Base-by-base conservation (phyloP, 176 grass and related monocot species). In the Microstegium vimineum region DNA sequence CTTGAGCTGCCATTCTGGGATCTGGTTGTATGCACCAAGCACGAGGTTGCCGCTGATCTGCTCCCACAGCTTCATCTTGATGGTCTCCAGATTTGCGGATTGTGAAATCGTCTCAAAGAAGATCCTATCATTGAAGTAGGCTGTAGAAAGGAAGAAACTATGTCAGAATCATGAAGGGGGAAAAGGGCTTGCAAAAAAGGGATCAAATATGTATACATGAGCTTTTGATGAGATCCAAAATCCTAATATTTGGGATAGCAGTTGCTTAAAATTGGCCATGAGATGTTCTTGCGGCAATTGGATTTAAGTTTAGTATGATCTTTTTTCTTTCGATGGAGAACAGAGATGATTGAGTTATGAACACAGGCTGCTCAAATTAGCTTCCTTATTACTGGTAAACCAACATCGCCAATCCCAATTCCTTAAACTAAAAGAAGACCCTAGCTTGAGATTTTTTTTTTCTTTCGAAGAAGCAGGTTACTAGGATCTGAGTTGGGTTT, bases 21-120 rank as follows among this genome's bases (percentile, higher is more conserved):
- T 95, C 69, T 99, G 93, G 73, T 92, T 95, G 80, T 94, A 95
- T 60, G 89, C 34, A 31, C 93, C 90, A 60, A 98, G 80, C 84
- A 98, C 95, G 23, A 93, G 60, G 77, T 98, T 93, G 61, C 93
- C 60, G 16, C 81, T 95, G 56, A 99, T 94, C 88, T 95, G 93
- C 66, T 99, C 89, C 93, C 93, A 99, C 41, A 99, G 68, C 71
- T 85, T 95, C 74, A 95, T 71, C 82, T 96, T 99, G 83, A 99
- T 84, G 52, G 73, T 85, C 42, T 96, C 93, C 83, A 96, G 22
- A 76, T 99, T 96, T 37, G 91, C 87, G 5, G 93, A 99, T 32
- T 94, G 97, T 10, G 97, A 99, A 22, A 99, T 84, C 3, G 87
- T 99, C 89, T 95, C 91, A 73, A 99, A 94, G 77, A 91, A 94